phyloP scores from a whole-genome alignment of 129 eudicot species.

The Ambrosia trifida region DNA sequence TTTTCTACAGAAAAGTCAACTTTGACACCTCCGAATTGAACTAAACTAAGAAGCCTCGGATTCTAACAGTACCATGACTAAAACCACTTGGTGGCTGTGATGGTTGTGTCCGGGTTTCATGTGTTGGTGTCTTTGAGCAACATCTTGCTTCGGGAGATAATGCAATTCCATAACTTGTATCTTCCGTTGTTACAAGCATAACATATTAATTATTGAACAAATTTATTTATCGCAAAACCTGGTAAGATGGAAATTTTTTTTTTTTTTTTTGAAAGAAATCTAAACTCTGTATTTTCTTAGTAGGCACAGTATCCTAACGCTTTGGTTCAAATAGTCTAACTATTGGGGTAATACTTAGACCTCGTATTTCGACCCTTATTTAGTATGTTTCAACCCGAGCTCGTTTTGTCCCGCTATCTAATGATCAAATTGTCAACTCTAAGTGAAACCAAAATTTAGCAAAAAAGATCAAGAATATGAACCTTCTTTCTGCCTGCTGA shows the following conservation, averaged over 20 bases:
- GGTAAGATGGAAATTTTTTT: too few species aligned
- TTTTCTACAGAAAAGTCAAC: too few species aligned
- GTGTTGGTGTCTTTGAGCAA: constrained; percentile 42
- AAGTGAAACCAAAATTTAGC: neutral
- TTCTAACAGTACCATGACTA: neutral
- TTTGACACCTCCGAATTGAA: too few species aligned
- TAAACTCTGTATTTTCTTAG: too few species aligned
- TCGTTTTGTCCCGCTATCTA: neutral
- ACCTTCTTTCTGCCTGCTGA: constrained; percentile 86
- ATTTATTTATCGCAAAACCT: too few species aligned
- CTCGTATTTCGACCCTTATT: too few species aligned
- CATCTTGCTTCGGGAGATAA: constrained; percentile 76
- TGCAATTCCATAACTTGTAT: constrained; percentile 87
- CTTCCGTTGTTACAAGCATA: constrained; percentile 50
- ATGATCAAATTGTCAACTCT: neutral
- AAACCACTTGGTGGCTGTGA: constrained; percentile 53
- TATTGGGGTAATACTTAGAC: too few species aligned
- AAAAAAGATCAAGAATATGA: constrained; percentile 16
- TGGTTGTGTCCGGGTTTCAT: constrained; percentile 61
- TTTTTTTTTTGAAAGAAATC: too few species aligned
- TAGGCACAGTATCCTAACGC: too few species aligned
- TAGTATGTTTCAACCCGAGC: neutral
- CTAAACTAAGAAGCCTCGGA: too few species aligned
- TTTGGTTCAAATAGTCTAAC: too few species aligned
- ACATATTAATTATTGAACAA: neutral